Base-by-base conservation (phyloP, 257 asterid genomes). In the Ophiorrhiza pumila region DNA sequence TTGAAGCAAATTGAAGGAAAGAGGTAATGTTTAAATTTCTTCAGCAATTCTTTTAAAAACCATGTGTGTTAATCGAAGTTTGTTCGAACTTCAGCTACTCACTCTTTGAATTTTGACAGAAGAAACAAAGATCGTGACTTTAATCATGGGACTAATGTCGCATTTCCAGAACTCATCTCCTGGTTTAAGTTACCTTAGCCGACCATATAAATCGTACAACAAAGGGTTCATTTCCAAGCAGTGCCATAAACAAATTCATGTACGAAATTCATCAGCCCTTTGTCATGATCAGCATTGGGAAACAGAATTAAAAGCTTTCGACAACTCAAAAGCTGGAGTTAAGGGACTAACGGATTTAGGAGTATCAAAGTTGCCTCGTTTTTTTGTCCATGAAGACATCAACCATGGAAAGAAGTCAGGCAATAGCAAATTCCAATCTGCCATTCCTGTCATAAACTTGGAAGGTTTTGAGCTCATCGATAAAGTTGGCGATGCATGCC, bases 321-420 rank as follows among this genome's bases (percentile, higher is more conserved):
- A 71, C 57, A 55, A 57, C 11, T 4, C 75, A 0, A 71, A 43
- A 31, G 60, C 70, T n/a, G 76, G 76, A 8, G 76, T 72, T 5
- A 72, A 72, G 57, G 76, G 76, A 37, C 60, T 60, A 4, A 47
- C 34, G 15, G 69, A 72, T 71, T 17, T 56, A 6, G 67, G 75
- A 35, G 15, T 71, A 14, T 11, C 43, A 13, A 70, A 70, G 41
- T 1, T 70, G 23, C 75, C 67, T 15, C 43, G n/a, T 2, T 59
- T 72, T 2, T 72, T 72, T 22, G n/a, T 60, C 25, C 69, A 72
- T 45, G 39, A 72, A 1, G 8, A 60, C 20, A 15, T 43, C 9
- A 22, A 58, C 14, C 27, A 17, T 2, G 23, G 42, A 17, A 18
- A 14, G 37, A 34, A 34, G 5, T 34, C 47, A 4, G 2, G 41